A percentile compares a stretch with the other conserved stretches of the same genome.
phyloP scores from a whole-genome alignment of 139 green algal genomes.

The Coccomyxa sp. region DNA sequence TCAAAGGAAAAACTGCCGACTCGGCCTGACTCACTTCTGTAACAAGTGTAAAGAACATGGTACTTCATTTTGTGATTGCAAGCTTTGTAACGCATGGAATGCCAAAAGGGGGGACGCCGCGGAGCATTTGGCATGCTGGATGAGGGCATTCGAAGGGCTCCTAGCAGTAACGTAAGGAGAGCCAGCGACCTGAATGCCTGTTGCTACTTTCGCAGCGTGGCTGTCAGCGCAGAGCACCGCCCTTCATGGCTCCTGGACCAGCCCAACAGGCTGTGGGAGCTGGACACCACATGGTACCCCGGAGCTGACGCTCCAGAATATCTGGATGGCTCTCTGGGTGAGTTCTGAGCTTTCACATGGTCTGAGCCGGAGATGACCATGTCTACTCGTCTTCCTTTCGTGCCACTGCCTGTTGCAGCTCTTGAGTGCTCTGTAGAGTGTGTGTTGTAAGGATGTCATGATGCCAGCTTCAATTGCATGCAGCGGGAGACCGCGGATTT shows the following conservation, averaged over 20 bases:
- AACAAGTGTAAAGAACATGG: no score
- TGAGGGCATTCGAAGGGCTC: not conserved
- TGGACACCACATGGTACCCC: conserved; percentile 7
- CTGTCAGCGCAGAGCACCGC: not conserved
- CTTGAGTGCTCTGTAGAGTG: not conserved
- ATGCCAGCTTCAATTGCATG: not conserved
- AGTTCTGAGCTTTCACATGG: not conserved
- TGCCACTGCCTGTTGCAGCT: not conserved
- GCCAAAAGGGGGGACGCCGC: not conserved
- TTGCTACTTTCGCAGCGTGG: not conserved
- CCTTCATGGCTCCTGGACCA: conserved; percentile 3
- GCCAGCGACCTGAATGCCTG: not conserved
- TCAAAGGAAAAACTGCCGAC: no score
- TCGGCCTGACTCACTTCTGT: no score
- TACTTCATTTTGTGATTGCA: no score
- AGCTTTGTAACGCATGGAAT: not conserved
- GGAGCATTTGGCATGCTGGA: not conserved
- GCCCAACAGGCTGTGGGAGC: conserved; percentile 6
- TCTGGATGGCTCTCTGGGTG: conserved; percentile 47
- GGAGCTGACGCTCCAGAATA: conserved; percentile 34
- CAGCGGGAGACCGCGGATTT: conserved; percentile 39
- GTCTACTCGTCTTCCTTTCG: no score
- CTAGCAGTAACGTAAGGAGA: not conserved
- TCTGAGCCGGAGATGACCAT: no score
- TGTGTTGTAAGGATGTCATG: not conserved